These are phyloP conservation scores for Zygnema circumcarinatum DNA, from an alignment of 139 green algal species.

Conservation along the genomic window DNA sequence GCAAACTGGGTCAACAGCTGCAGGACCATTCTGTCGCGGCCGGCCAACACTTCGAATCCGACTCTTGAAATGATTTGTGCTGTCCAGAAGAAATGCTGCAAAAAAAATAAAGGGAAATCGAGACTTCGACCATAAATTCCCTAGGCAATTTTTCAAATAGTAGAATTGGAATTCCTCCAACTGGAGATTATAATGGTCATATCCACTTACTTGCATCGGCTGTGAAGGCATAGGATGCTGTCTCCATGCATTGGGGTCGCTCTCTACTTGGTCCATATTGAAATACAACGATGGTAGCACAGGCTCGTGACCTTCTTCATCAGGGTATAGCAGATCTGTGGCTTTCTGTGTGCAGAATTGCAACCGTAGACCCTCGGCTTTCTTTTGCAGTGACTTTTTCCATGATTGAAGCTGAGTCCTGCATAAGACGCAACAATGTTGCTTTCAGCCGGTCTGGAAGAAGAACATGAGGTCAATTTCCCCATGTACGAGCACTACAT, in stretches of 20 bases:
- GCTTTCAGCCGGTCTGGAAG: no score
- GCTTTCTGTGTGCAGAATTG: constrained; percentile 37
- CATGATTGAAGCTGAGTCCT: constrained; percentile 26
- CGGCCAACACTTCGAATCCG: constrained; percentile 27
- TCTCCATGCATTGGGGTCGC: constrained; percentile 9
- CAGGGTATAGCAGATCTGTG: constrained; percentile 30
- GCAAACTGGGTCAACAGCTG: constrained; percentile 49
- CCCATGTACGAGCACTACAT: no score
- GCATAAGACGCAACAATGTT: background rate
- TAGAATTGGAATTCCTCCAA: background rate
- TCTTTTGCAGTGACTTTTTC: constrained; percentile 31
- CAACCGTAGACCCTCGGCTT: constrained; percentile 28
- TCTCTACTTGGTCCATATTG: constrained; percentile 33
- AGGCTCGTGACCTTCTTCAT: constrained; percentile 17
- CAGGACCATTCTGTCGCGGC: constrained; percentile 35
- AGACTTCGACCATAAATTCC: no score
- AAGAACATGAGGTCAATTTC: no score
- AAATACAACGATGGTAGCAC: constrained; percentile 41
- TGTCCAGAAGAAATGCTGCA: constrained; percentile 31
- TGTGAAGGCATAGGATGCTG: constrained; percentile 21
- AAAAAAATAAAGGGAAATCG: no score
- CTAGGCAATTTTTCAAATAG: no score
- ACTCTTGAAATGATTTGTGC: background rate
- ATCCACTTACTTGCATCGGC: constrained; percentile 7
- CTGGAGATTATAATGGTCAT: background rate